Conservation (phyloP, 768 basidiomycete genomes). For the Collybia mongolica region DNA sequence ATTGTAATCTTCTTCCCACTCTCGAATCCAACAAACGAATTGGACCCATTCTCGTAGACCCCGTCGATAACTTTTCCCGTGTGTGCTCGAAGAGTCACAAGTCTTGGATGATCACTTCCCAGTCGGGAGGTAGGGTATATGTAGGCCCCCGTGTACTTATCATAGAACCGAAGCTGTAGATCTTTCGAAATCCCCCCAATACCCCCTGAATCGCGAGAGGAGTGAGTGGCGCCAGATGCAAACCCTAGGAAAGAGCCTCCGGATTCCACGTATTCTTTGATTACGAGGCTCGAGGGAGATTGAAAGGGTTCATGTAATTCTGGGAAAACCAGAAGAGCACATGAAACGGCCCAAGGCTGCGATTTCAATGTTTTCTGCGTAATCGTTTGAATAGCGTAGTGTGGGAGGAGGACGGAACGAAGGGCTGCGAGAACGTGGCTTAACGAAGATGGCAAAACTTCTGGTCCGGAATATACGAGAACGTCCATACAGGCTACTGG, state of each 20-base stretch:
- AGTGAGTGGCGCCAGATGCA: slow-evolving; percentile 51
- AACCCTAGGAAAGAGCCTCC: slow-evolving; percentile 77
- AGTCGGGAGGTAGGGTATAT: slow-evolving; percentile 22
- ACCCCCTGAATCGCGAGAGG: slow-evolving; percentile 22
- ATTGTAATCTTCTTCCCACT: slow-evolving; percentile 19
- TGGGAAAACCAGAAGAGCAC: slow-evolving; percentile 81
- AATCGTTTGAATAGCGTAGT: slow-evolving; percentile 78
- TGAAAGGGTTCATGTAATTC: slow-evolving; percentile 46
- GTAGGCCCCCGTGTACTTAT: slow-evolving; percentile 29
- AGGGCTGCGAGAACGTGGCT: slow-evolving; percentile 45
- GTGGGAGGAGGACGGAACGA: slow-evolving; percentile 57
- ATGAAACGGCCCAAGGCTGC: slow-evolving; percentile 76
- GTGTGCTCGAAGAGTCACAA: slow-evolving; percentile 15
- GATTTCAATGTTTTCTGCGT: slow-evolving; percentile 51
- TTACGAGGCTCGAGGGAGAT: slow-evolving; percentile 37
- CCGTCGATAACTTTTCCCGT: slow-evolving; percentile 25
- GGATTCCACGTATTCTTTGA: slow-evolving; percentile 57
- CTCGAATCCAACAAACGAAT: slow-evolving; percentile 29
- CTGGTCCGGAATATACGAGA: slow-evolving; percentile 69
- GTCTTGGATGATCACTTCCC: slow-evolving; percentile 7
- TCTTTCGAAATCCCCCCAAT: slow-evolving; percentile 19
- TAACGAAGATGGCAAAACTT: slow-evolving; percentile 47
- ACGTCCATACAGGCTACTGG: slow-evolving; percentile 49
- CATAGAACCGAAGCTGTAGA: slow-evolving; percentile 33
- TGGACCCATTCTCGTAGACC: slow-evolving; percentile 23